These are phyloP conservation scores for Lantana camara DNA, from an alignment of 257 asterid species.

Conservation along the genomic window DNA sequence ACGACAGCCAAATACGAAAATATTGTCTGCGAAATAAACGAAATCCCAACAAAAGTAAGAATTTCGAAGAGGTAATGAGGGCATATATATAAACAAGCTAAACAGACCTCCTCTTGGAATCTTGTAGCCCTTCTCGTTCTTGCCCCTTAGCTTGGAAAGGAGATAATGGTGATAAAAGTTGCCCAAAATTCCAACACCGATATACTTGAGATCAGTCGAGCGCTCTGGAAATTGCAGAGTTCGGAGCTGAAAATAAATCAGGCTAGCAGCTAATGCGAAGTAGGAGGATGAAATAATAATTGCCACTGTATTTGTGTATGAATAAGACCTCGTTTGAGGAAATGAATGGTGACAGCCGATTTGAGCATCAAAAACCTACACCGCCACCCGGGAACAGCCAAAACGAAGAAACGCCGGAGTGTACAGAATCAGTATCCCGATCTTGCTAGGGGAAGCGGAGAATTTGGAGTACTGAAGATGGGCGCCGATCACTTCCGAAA, in stretches of 20 bases:
- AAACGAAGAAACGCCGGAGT: conserved; percentile 64
- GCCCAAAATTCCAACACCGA: conserved; percentile 60
- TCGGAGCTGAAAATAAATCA: conserved; percentile 47
- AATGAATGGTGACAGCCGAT: conserved; percentile 60
- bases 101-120: conserved; percentile 74
- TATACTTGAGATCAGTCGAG: conserved; percentile 53
- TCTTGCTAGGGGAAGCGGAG: conserved; percentile 50
- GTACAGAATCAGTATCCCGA: conserved; percentile 63
- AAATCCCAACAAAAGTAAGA: conserved; percentile 45
- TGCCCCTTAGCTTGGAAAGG: conserved; percentile 57
- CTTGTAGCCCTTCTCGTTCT: conserved; percentile 57
- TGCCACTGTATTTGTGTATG: conserved; percentile 72
- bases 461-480: conserved; percentile 78
- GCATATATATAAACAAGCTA: conserved; percentile 54
- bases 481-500: conserved; percentile 55
- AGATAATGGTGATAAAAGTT: conserved; percentile 76
- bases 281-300: conserved; percentile 45
- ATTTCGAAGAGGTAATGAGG: conserved; percentile 81
- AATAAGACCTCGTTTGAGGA: conserved; percentile 72
- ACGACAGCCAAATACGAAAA: conserved; percentile 37
- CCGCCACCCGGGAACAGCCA: conserved; percentile 47
- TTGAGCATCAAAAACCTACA: conserved; percentile 62
- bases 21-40: conserved; percentile 56
- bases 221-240: conserved; percentile 53
- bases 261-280: conserved; percentile 42